Conservation (phyloP, 2,329 filamentous ascomycete species). For the Penicillium occitanis region DNA sequence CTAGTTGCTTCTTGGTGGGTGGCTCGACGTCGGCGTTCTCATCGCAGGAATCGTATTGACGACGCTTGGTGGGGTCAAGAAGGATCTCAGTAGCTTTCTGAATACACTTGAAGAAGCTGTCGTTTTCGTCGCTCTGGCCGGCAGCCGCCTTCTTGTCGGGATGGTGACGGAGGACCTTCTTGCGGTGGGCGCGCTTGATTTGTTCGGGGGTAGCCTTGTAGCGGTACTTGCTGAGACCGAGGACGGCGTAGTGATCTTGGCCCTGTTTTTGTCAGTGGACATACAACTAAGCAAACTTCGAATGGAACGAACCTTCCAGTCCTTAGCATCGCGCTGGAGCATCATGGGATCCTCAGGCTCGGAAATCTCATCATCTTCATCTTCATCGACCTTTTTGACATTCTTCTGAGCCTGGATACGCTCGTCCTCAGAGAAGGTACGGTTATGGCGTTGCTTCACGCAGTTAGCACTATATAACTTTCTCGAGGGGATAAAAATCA, state of each 20-base stretch:
- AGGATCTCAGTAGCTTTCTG: conserved; percentile 96
- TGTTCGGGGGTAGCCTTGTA: conserved; percentile 93
- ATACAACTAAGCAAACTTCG: background rate
- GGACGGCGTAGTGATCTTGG: conserved; percentile 97
- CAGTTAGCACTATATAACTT: background rate
- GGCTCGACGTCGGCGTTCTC: conserved; percentile 90
- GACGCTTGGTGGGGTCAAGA: conserved; percentile 84
- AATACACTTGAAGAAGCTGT: conserved; percentile 99
- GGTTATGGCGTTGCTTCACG: conserved; percentile 75
- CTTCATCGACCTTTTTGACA: conserved; percentile 92
- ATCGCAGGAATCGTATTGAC: conserved; percentile 96
- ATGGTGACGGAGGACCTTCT: conserved; percentile 99
- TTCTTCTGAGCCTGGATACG: conserved; percentile 93
- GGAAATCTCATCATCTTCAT: conserved; percentile 87
- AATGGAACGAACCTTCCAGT: conserved; percentile 82
- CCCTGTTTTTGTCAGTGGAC: conserved; percentile 50
- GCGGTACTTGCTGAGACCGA: conserved; percentile 89
- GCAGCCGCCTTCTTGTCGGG: conserved; percentile 97
- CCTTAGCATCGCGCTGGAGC: conserved; percentile 91
- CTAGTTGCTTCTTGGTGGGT: conserved; percentile 83
- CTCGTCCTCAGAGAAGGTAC: conserved; percentile 98
- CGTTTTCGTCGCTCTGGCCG: conserved; percentile 78
- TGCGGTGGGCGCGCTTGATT: conserved; percentile 98
- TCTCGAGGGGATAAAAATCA: conserved; percentile 26
- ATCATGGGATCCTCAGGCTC: conserved; percentile 92